Base-by-base conservation (phyloP, 352 stramenopile species). In the Globisporangium ultimum region DNA sequence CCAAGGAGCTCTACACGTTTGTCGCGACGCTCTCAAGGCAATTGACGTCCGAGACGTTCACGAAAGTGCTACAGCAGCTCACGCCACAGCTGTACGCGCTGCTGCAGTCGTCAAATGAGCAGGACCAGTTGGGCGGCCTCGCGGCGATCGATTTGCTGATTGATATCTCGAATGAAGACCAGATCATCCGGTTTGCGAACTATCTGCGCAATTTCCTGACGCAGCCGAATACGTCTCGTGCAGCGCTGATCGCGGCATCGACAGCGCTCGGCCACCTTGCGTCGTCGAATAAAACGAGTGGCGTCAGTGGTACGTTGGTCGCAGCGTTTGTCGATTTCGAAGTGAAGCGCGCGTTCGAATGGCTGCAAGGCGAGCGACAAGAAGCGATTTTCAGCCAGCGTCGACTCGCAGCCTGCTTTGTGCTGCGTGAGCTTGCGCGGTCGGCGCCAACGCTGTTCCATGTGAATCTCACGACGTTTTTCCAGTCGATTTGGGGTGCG, bases 291-390 rank as follows among this genome's bases (percentile, higher is more conserved):
- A 58, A 59, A 8, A 84, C 73, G 46, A 80, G 67, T 41, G 78
- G 77, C 58, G 84, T 92, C 20, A 93, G 87, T 50, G 88, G 89
- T 9, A 95, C 88, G 4, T 62, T 95, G 13, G 88, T 95, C 21
- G 86, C 84, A 0, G 89, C 90, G 47, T 97, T 94, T 70, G 86
- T 98, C 28, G 91, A 97, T 58, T 96, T 97, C 68, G 92, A 98
- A 68, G 86, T 96, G 10, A 95, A 91, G 45, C 77, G 90, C 46
- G 88, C 89, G 12, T 91, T 97, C 47, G 87, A 97, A 53, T 97
- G 87, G 89, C 81, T 97, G 0, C 80, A 90, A 42, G 70, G 85
- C 46, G 67, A 70, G 18, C 69, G 80, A 2, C 78, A 90, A 21
- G 86, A 95, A 42, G 70, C 80, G 20, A 40, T 91, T 10, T 82